Percentiles rank a stretch among this genome's conserved stretches.
These are phyloP conservation scores for Sarocladium oryzae DNA, from an alignment of 2,329 filamentous ascomycete species.

Conservation along the genomic window DNA sequence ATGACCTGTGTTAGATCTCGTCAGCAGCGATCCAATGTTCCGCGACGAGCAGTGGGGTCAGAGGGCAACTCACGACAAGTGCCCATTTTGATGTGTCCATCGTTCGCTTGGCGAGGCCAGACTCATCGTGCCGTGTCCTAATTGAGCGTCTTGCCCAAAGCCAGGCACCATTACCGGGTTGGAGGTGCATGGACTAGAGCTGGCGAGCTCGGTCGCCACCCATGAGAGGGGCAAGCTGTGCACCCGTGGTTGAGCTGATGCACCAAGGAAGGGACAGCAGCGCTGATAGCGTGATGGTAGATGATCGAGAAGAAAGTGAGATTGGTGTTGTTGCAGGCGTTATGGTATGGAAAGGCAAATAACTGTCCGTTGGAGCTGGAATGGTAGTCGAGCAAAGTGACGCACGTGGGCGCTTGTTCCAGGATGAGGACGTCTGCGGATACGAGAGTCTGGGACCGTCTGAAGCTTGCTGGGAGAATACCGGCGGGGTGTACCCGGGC, in stretches of 20 bases:
- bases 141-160: not conserved
- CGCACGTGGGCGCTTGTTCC: not conserved
- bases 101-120: not conserved
- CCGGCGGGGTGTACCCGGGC: not conserved
- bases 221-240: not conserved
- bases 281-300: not conserved
- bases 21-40: not conserved
- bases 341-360: too few species aligned
- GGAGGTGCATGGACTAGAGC: slow-evolving; percentile 4
- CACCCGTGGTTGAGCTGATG: not conserved
- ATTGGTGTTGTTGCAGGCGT: too few species aligned
- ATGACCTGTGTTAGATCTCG: not conserved
- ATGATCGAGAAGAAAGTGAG: too few species aligned
- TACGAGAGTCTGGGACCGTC: slow-evolving; percentile 5
- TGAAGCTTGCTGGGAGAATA: slow-evolving; percentile 5
- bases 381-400: too few species aligned
- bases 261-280: not conserved
- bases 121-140: not conserved
- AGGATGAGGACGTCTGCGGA: not conserved
- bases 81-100: slow-evolving; percentile 1
- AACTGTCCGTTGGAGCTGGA: too few species aligned
- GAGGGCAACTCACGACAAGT: not conserved
- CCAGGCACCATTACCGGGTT: not conserved
- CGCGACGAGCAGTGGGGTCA: too few species aligned
- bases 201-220: not conserved